These are phyloP conservation scores for Termitomyces sp. DNA, from an alignment of 768 basidiomycete species.

Conservation along the genomic window DNA sequence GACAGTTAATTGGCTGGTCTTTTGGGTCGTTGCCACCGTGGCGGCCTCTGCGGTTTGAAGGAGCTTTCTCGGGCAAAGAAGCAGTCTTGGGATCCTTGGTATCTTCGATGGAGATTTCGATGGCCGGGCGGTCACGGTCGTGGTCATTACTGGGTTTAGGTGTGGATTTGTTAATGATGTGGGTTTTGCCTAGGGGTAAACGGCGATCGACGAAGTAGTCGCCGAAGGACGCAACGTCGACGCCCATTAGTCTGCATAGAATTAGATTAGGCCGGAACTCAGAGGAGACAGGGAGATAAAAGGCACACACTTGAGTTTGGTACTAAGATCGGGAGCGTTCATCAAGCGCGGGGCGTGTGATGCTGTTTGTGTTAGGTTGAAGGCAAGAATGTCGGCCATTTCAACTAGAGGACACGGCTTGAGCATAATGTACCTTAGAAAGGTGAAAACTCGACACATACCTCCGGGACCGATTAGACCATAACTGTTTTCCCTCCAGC, in stretches of 20 bases:
- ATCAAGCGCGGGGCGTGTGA: conserved; percentile 27
- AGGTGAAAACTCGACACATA: neutral
- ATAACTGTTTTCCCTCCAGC: conserved; percentile 62
- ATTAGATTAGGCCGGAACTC: neutral
- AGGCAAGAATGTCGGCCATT: conserved; percentile 72
- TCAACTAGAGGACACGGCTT: conserved; percentile 32
- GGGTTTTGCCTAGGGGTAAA: neutral
- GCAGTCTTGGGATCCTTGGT: neutral
- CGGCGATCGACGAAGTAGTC: conserved; percentile 62
- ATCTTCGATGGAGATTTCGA: conserved; percentile 3
- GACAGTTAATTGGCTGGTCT: conserved; percentile 42
- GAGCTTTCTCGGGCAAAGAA: neutral
- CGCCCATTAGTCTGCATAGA: conserved; percentile 22
- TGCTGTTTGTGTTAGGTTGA: conserved; percentile 57
- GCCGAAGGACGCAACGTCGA: conserved; percentile 61
- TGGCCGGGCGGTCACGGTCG: neutral
- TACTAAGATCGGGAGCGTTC: conserved; percentile 64
- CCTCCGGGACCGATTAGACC: conserved; percentile 70
- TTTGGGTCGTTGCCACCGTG: conserved; percentile 1
- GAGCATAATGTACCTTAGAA: neutral
- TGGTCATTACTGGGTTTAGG: neutral
- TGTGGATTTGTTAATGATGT: neutral
- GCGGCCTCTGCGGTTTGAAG: conserved; percentile 4
- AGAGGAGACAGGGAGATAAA: neutral
- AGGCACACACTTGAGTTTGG: conserved; percentile 46